Evolutionary conservation across 305 asterid genomes (phyloP), one percentile per base, ranked within the genome.

Genomic region (Fraxinus velutina): DNA sequence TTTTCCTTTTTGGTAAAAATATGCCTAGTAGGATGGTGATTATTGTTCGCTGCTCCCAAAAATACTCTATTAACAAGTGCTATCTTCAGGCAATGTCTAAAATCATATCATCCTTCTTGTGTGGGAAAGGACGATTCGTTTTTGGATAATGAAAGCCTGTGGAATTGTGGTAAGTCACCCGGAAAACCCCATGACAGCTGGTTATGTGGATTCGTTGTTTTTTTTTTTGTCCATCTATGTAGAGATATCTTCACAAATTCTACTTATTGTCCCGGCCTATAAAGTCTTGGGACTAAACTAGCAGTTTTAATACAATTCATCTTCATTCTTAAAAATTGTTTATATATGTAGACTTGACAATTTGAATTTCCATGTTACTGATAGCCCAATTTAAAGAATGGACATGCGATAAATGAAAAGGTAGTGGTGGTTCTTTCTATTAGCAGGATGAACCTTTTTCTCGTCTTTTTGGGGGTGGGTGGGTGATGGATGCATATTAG

Each of bases 101-200:
- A 94, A 86, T 86, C 97, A 66, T 96, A 92, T 80, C 99, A 96
- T 84, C 89, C 89, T 64, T 3, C 30, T 12, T 96, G 99, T 34
- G 89, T 91, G 83, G 87, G 34, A 52, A 89, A 89, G 89, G 91
- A 87, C 10, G 87, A 80, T 12, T 86, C 94, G 2, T 88, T 88
- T 83, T 79, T 90, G 78, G 80, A 82, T 17, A 82, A 87, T 66
- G 85, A 89, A 8, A 44, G 37, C 36, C 73, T 30, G 79, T 95
- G 93, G 93, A 86, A 39, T 73, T 95, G 99, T 75, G 82, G 98
- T 92, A 89, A 92, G 97, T 87, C 73, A 80, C 57, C 57, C 17
- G 55, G n/a, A 42, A 2, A 39, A 47, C 78, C 71, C 12, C 55
- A 50, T 13, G 24, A 15, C 12, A 2, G 75, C 42, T 12, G 24